These are phyloP conservation scores for Botryobasidium botryosum DNA, from an alignment of 768 basidiomycete genomes.

Conservation along the genomic window DNA sequence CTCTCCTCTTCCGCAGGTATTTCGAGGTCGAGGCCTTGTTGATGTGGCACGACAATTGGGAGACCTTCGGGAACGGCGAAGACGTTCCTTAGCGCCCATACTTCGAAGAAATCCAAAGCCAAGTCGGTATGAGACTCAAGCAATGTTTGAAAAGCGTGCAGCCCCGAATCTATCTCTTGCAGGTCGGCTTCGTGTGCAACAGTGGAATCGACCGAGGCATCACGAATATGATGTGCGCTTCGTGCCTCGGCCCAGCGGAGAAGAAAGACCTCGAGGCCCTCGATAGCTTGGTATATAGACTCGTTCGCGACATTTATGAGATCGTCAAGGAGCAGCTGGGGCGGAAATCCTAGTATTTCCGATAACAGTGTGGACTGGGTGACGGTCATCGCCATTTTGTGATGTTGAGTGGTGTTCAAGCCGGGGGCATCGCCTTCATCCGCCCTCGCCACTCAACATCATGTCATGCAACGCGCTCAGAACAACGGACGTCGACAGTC, in stretches of 20 bases:
- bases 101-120: slow-evolving; percentile 84
- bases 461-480: too few relatives aligned
- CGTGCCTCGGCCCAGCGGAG: slow-evolving; percentile 58
- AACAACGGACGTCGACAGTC: too few relatives aligned
- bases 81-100: slow-evolving; percentile 77
- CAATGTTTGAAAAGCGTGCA: slow-evolving; percentile 75
- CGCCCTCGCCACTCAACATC: too few relatives aligned
- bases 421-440: too few relatives aligned
- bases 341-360: slow-evolving; percentile 69
- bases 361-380: slow-evolving; percentile 13
- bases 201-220: too few relatives aligned
- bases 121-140: slow-evolving; percentile 78
- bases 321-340: slow-evolving; percentile 71
- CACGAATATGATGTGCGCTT: not conserved
- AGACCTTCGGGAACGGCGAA: slow-evolving; percentile 58
- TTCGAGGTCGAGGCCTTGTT: slow-evolving; percentile 51
- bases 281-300: slow-evolving; percentile 58
- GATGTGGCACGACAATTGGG: slow-evolving; percentile 60
- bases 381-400: too few relatives aligned
- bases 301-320: slow-evolving; percentile 72
- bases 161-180: slow-evolving; percentile 50
- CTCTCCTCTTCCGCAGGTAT: slow-evolving; percentile 32
- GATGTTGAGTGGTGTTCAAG: slow-evolving; percentile 2
- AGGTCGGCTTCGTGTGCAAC: slow-evolving; percentile 2
- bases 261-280: slow-evolving; percentile 64